These are phyloP conservation scores for Phallus indusiatus DNA, from an alignment of 768 basidiomycete species.

Conservation along the genomic window DNA sequence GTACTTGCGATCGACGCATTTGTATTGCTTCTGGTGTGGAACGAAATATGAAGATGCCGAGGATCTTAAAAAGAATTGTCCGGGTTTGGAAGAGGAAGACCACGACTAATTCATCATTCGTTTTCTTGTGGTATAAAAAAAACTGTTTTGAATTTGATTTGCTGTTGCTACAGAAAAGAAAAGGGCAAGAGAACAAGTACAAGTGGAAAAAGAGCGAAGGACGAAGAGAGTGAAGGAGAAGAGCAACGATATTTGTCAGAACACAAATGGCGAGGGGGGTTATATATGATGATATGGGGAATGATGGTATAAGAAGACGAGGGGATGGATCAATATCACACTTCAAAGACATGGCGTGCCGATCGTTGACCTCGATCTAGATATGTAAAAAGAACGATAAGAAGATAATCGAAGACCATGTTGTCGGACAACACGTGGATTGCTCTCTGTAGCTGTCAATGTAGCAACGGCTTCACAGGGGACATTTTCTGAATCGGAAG, in stretches of 20 bases:
- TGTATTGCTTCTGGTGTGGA: slow-evolving; percentile 89
- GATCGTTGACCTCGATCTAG: not conserved
- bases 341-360: not conserved
- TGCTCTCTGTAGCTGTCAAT: not conserved
- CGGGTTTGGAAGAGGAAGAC: slow-evolving; percentile 65
- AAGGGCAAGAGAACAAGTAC: not conserved
- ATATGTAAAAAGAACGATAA: not conserved
- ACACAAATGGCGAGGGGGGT: not conserved
- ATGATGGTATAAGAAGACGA: too few relatives aligned
- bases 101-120: slow-evolving; percentile 49
- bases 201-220: not conserved
- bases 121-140: not conserved
- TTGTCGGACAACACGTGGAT: not conserved
- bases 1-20: slow-evolving; percentile 63
- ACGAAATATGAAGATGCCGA: slow-evolving; percentile 53
- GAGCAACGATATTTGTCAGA: not conserved
- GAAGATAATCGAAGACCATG: slow-evolving; percentile 7
- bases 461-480: not conserved
- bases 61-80: slow-evolving; percentile 58
- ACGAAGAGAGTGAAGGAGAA: not conserved
- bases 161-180: not conserved
- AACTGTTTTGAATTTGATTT: not conserved
- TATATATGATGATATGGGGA: not conserved
- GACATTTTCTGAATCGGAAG: not conserved
- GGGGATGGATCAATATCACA: not conserved